Evolutionary conservation across 83 land plant species (phyloP).

Genomic region (Picea mariana): DNA sequence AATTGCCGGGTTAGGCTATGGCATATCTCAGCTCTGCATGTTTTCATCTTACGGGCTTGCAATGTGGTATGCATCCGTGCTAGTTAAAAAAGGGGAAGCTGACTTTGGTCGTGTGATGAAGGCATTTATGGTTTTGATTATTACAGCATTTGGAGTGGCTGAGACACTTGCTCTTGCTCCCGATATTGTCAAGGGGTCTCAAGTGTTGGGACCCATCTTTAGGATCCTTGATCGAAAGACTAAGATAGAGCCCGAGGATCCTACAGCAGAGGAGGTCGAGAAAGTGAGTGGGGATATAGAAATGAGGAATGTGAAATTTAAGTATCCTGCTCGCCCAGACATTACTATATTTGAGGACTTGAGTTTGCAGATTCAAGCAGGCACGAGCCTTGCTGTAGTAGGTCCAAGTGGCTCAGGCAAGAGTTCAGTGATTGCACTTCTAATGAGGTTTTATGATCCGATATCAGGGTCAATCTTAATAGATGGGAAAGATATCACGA

Average conservation of each 20-base stretch:
- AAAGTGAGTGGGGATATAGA: conserved; percentile 54
- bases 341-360: conserved; percentile 50
- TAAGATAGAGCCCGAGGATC: conserved; percentile 53
- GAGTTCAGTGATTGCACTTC: conserved; percentile 71
- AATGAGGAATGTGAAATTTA: conserved; percentile 58
- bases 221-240: conserved; percentile 55
- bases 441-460: conserved; percentile 81
- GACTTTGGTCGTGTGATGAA: conserved; percentile 65
- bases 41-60: conserved; percentile 64
- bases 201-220: conserved; percentile 60
- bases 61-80: conserved; percentile 71
- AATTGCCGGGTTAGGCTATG: conserved; percentile 65
- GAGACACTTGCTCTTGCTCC: conserved; percentile 78
- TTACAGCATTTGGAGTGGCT: conserved; percentile 73
- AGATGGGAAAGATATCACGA: conserved; percentile 51
- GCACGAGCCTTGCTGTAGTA: conserved; percentile 70
- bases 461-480: conserved; percentile 53
- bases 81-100: conserved; percentile 44
- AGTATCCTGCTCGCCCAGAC: conserved; percentile 68
- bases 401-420: conserved; percentile 89
- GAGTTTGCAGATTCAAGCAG: conserved; percentile 48
- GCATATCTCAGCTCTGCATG: conserved; percentile 53
- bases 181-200: conserved; percentile 62
- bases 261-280: conserved; percentile 30
- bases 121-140: conserved; percentile 69